These are phyloP conservation scores for Mortierella sp. DNA, from an alignment of 371 early-diverging fungal species.

Conservation along the genomic window DNA sequence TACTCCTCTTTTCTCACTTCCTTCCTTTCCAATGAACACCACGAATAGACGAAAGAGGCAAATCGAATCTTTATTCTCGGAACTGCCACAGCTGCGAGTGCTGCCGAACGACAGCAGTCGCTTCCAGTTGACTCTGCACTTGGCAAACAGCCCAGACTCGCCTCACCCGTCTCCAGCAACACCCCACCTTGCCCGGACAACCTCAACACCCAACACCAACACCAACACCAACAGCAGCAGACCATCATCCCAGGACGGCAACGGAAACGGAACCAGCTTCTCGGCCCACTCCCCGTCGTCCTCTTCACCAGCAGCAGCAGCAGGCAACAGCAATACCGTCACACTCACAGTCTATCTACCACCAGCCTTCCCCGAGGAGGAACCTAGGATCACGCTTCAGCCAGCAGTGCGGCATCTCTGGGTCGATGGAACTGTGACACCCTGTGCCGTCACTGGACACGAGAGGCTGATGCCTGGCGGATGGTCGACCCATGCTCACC, in stretches of 20 bases:
- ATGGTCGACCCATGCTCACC: slow-evolving; percentile 57
- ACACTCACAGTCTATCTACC: slow-evolving; percentile 57
- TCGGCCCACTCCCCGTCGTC: neutral
- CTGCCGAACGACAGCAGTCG: slow-evolving; percentile 43
- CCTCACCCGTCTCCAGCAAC: slow-evolving; percentile 21
- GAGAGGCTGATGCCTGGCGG: slow-evolving; percentile 57
- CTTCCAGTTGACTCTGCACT: slow-evolving; percentile 38
- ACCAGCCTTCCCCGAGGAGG: slow-evolving; percentile 66
- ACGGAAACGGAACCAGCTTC: slow-evolving; percentile 3
- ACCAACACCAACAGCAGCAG: neutral
- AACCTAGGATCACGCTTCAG: slow-evolving; percentile 70
- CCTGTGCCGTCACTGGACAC: slow-evolving; percentile 61
- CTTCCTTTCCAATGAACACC: neutral
- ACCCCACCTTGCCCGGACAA: slow-evolving; percentile 27
- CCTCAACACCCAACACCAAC: slow-evolving; percentile 20
- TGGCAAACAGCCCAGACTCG: slow-evolving; percentile 31
- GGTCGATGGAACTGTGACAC: slow-evolving; percentile 60
- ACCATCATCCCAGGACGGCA: slow-evolving; percentile 9
- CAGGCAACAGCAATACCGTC: slow-evolving; percentile 14
- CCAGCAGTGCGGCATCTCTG: slow-evolving; percentile 71
- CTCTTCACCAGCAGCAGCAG: neutral
- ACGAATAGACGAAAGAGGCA: slow-evolving; percentile 43
- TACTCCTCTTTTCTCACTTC: neutral
- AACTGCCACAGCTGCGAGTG: slow-evolving; percentile 31
- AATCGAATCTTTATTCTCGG: slow-evolving; percentile 34